Evolutionary conservation across 1,284 basidiomycete genomes (phyloP).

Genomic region (Earliella scabrosa): DNA sequence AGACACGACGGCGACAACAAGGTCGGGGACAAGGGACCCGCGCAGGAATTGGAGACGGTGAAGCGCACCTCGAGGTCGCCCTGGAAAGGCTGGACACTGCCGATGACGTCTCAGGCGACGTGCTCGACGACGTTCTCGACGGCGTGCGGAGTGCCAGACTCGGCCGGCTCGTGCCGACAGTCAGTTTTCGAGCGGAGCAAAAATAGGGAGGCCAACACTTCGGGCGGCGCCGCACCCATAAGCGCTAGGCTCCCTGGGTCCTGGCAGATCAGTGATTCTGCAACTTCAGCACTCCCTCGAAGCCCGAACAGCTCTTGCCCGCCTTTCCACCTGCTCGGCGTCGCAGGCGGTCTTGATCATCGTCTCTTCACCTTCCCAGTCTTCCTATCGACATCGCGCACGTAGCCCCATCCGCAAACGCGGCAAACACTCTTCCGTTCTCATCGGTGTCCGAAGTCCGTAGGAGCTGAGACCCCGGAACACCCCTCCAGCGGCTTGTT

Average conservation of each 20-base stretch:
- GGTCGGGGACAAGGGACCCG: too few relatives aligned
- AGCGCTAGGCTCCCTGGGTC: constrained; percentile 2
- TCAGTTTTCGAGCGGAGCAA: not conserved
- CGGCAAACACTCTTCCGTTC: constrained; percentile 3
- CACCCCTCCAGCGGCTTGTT: constrained; percentile 25
- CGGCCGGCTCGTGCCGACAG: not conserved
- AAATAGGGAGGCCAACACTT: not conserved
- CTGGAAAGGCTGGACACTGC: not conserved
- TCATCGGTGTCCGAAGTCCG: constrained; percentile 34
- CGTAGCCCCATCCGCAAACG: too few relatives aligned
- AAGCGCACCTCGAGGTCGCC: too few relatives aligned
- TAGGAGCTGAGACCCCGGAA: constrained; percentile 25
- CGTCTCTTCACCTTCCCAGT: constrained; percentile 2
- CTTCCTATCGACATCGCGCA: not conserved
- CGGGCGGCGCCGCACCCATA: constrained; percentile 1
- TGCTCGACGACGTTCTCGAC: not conserved
- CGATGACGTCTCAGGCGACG: not conserved
- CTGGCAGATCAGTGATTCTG: constrained; percentile 24
- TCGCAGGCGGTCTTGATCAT: too few relatives aligned
- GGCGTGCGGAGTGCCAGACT: not conserved
- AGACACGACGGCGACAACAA: too few relatives aligned
- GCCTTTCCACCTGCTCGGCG: too few relatives aligned
- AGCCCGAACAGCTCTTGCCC: constrained; percentile 9
- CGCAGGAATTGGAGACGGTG: too few relatives aligned
- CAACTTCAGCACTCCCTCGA: constrained; percentile 2